These are phyloP conservation scores for Lactifluus piperatus DNA, from an alignment of 768 basidiomycete genomes.

Conservation along the genomic window DNA sequence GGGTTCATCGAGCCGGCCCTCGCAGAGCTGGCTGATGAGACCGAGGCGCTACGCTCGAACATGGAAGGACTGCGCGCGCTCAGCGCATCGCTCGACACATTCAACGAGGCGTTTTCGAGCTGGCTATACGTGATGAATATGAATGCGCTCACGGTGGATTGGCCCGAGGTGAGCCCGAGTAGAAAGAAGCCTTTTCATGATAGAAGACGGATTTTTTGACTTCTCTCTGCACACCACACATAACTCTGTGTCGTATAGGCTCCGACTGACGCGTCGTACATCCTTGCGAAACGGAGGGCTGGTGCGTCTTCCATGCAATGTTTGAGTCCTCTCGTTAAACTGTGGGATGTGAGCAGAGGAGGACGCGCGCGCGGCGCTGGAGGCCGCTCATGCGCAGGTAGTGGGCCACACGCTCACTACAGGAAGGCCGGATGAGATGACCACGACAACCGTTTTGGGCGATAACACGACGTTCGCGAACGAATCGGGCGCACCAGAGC, in stretches of 20 bases:
- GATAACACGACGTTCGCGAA: conserved; percentile 32
- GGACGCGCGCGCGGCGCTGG: conserved; percentile 48
- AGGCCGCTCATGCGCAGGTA: conserved; percentile 36
- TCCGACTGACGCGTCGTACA: conserved; percentile 30
- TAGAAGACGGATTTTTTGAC: no score
- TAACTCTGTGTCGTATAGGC: conserved; percentile 16
- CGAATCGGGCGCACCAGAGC: conserved; percentile 28
- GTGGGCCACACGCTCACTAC: conserved; percentile 26
- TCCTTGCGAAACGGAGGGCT: conserved; percentile 49
- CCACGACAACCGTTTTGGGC: conserved; percentile 24
- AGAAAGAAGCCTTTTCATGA: no score
- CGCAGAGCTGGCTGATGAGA: conserved; percentile 82
- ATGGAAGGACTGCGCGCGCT: conserved; percentile 62
- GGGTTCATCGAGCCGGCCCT: conserved; percentile 81
- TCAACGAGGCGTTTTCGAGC: conserved; percentile 91
- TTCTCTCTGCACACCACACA: no score
- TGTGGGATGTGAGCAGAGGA: conserved; percentile 36
- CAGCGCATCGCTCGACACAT: conserved; percentile 66
- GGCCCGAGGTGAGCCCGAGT: conserved; percentile 58
- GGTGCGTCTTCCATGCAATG: conserved; percentile 32
- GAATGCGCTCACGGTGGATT: conserved; percentile 91
- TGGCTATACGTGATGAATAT: conserved; percentile 90
- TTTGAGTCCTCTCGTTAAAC: background rate
- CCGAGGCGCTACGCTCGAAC: conserved; percentile 70
- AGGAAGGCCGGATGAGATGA: conserved; percentile 28